Evolutionary conservation across 202 grass and related monocot genomes (phyloP), one percentile per base, ranked within the genome.

Genomic region (Carex arenaria): DNA sequence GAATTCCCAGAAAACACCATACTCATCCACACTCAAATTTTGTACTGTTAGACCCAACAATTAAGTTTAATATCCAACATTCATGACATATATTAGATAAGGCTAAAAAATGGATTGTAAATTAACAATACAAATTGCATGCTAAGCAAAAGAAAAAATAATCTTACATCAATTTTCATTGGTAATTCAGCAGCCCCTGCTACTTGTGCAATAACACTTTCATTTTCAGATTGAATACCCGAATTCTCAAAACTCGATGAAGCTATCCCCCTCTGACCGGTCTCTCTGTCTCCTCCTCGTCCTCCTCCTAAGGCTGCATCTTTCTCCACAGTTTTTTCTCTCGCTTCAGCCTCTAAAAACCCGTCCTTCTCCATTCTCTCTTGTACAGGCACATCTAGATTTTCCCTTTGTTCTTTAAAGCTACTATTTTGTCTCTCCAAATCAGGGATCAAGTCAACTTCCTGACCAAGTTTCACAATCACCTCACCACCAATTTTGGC

Each of bases 171-270:
- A 81, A 10, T 47, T 62, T 64, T 61, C 40, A 13, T 11, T 12
- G 32, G 10, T 45, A 64, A 32, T 51, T 31, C 36, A 51, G 18
- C 4, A 28, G 1, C 12, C 26, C 31, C 20, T 5, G 65, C 36
- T 14, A 64, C 55, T 63, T 63, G 55, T 42, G 57, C 77, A 64
- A 26, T 43, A 22, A 80, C 77, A 80, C 57, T 80, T 9, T 45
- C 77, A 80, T 80, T 45, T 72, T 72, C 69, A 51, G 10, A 72
- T 26, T 51, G 68, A 72, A 51, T 26, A 0, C 7, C 59, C 10
- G 34, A 28, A 28, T 45, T 34, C 60, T 14, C 2, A 0, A 40
- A 68, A 40, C 65, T 68, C 2, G 28, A 36, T 7, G 28, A 66
- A 66, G 28, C 0, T 30, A 64, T 34, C 28, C 63, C 63, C 10